Conservation (phyloP, 768 basidiomycete genomes). For the Glaciozyma antarctica region DNA sequence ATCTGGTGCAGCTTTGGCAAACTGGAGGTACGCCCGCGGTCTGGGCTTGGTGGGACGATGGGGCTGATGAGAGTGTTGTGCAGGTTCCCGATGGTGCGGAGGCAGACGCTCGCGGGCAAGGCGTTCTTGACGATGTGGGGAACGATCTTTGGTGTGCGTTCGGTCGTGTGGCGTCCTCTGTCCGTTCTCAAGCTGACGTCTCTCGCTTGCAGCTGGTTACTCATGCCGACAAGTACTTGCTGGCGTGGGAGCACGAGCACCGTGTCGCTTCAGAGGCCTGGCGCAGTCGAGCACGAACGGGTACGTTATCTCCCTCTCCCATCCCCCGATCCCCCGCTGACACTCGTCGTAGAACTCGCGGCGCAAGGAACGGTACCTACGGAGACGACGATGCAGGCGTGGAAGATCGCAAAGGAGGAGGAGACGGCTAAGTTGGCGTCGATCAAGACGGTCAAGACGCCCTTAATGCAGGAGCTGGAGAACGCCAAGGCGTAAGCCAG, state of each 20-base stretch:
- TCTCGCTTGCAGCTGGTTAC: constrained; percentile 5
- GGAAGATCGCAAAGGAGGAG: constrained; percentile 5
- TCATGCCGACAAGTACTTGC: constrained; percentile 25
- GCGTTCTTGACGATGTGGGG: constrained; percentile 6
- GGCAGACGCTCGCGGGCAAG: constrained; percentile 23
- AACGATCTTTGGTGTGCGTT: constrained; percentile 7
- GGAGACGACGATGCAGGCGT: constrained; percentile 18
- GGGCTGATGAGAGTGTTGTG: too few species aligned
- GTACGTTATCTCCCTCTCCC: background rate
- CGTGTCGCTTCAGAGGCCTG: constrained; percentile 14
- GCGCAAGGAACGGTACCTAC: constrained; percentile 4
- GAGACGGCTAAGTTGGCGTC: too few species aligned
- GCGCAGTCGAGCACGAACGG: constrained; percentile 22
- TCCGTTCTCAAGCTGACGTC: background rate
- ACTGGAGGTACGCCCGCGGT: constrained; percentile 13
- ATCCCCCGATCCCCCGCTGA: background rate
- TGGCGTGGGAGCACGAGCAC: constrained; percentile 18
- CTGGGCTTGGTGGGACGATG: background rate
- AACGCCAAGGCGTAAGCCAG: too few species aligned
- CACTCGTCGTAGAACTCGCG: constrained; percentile 1
- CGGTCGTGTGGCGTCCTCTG: background rate
- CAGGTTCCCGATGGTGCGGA: constrained; percentile 8
- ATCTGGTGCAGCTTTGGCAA: background rate
- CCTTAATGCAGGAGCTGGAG: too few species aligned
- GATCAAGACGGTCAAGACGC: too few species aligned